Evolutionary conservation across 2,329 filamentous ascomycete genomes (phyloP).

Genomic region (Sporothrix dimorphospora): DNA sequence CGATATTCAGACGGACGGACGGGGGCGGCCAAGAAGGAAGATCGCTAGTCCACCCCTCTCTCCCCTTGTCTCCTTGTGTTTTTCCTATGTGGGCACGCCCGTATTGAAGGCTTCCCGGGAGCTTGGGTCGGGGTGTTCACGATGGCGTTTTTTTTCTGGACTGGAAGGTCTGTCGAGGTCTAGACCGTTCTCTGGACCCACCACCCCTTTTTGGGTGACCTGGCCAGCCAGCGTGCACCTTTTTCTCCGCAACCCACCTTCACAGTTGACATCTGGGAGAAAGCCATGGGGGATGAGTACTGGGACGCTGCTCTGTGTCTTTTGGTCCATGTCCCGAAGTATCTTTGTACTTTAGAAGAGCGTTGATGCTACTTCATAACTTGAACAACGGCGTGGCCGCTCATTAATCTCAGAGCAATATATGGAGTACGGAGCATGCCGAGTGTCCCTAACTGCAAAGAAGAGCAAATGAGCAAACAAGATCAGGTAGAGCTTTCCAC

Average conservation of each 20-base stretch:
- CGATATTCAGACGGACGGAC: not conserved
- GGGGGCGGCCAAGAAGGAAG: conserved; percentile 11
- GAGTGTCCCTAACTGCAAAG: not conserved
- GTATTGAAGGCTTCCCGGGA: conserved; percentile 12
- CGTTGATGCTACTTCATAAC: not conserved
- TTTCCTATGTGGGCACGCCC: not conserved
- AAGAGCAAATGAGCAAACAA: not conserved
- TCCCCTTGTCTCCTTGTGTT: not conserved
- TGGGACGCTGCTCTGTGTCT: not conserved
- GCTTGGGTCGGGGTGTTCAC: conserved; percentile 27
- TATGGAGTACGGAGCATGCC: conserved; percentile 1
- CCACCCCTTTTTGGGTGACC: conserved; percentile 6
- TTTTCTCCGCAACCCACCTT: conserved; percentile 1
- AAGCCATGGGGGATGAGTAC: not conserved
- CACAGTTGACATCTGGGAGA: not conserved
- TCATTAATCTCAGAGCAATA: not conserved
- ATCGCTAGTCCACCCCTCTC: not conserved
- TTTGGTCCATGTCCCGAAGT: not conserved
- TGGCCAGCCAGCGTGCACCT: not conserved
- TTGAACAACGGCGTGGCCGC: conserved; percentile 10
- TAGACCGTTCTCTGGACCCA: conserved; percentile 23
- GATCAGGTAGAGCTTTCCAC: not conserved
- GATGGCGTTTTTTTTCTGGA: conserved; percentile 4
- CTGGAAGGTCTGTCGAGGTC: conserved; percentile 8
- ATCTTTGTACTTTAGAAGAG: not conserved